phyloP scores from a whole-genome alignment of 2,329 filamentous ascomycete genomes.

The Aurifilum marmelostoma region DNA sequence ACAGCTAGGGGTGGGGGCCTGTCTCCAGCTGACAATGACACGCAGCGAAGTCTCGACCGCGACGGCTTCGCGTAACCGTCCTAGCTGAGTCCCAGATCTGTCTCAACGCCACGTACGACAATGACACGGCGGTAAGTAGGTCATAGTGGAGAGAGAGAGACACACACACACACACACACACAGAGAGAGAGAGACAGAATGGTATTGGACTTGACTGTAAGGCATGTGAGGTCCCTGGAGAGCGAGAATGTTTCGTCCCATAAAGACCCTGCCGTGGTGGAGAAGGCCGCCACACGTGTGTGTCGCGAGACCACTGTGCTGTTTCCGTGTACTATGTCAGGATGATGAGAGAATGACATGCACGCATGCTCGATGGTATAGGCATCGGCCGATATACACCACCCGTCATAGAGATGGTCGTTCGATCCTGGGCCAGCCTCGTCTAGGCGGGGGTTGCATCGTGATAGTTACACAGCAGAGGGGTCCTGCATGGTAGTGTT shows the following conservation, averaged over 20 bases:
- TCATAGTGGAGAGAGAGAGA: not conserved
- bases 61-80: not conserved
- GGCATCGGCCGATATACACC: not conserved
- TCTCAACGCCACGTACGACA: conserved; percentile 18
- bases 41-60: not conserved
- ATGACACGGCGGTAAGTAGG: conserved; percentile 20
- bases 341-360: not conserved
- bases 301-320: not conserved
- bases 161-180: too few species aligned
- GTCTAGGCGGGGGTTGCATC: not conserved
- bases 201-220: not conserved
- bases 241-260: not conserved
- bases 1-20: not conserved
- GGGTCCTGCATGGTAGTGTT: not conserved
- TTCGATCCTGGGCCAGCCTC: not conserved
- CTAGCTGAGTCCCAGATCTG: conserved; percentile 4
- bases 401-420: not conserved
- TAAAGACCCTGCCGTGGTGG: not conserved
- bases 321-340: not conserved
- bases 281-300: not conserved
- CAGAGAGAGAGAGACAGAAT: too few species aligned
- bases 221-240: not conserved
- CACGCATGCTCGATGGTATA: not conserved
- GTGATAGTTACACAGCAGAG: not conserved
- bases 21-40: not conserved